These are phyloP conservation scores for Hortaea werneckii DNA, from an alignment of 2,329 filamentous ascomycete species.

Conservation along the genomic window DNA sequence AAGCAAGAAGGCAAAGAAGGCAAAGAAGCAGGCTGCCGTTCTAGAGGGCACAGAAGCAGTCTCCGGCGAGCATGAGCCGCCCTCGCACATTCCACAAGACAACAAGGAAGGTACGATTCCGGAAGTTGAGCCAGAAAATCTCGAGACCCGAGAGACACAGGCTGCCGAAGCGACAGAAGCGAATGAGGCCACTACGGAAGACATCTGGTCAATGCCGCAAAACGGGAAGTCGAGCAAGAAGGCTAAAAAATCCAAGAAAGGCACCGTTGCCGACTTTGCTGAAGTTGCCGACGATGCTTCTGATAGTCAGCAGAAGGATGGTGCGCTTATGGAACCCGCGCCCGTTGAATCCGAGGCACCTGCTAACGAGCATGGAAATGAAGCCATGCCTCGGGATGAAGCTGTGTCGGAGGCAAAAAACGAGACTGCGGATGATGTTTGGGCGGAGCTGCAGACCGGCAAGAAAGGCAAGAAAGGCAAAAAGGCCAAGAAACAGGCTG, in stretches of 20 bases:
- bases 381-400: too few relatives aligned
- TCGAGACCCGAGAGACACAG: background rate
- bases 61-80: too few relatives aligned
- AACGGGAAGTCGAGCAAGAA: conserved; percentile 18
- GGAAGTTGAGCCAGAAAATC: too few relatives aligned
- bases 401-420: background rate
- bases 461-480: background rate
- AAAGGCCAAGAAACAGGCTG: background rate
- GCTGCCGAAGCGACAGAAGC: background rate
- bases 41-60: background rate
- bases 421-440: background rate
- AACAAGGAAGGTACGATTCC: too few relatives aligned
- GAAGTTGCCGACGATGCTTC: background rate
- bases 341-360: too few relatives aligned
- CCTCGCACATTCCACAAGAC: too few relatives aligned
- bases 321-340: too few relatives aligned
- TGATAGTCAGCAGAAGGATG: background rate
- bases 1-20: background rate
- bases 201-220: background rate
- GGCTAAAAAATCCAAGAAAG: conserved; percentile 19
- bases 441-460: background rate
- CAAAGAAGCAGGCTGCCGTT: background rate
- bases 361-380: too few relatives aligned
- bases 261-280: background rate
- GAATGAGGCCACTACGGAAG: background rate